Evolutionary conservation across 306 rosid genomes (phyloP), one percentile per base, ranked within the genome.

Genomic region (Prunus armeniaca): DNA sequence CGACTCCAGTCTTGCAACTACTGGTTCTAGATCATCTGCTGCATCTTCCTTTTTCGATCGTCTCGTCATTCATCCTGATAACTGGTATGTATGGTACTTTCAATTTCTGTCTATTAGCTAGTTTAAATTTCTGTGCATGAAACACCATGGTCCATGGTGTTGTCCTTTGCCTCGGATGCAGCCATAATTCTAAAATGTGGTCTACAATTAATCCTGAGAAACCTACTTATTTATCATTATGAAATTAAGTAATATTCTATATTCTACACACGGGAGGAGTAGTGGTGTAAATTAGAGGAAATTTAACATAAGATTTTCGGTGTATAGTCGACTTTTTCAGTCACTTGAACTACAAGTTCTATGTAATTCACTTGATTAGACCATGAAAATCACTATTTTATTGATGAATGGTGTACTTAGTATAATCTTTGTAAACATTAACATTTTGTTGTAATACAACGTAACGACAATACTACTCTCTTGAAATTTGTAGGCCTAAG

Each of bases 11-110:
- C 9, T 30, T 50, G 4, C 47, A 3, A 55, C 14, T 8, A 62
- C 22, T 34, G 66, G 13, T 50, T 41, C 50, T 47, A 62, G 65
- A 55, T 38, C 65, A 13, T n/a, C 65, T 2, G 10, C 65, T 1
- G 43, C 4, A 2, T 34, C 49, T 32, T 69, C 76, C 5, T 15
- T 27, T 72, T 18, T 77, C 10, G 75, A 50, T 28, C 75, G 77
- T 15, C 58, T 79, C 22, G 79, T 82, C n/a, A 76, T 85, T 67
- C 82, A 34, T 62, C 88, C 86, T 1, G 88, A 82, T 25, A 76
- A 72, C 74, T 61, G 86, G 86, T 84, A 71, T 43, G 52, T n/a
- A 1, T 0, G 9, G 61, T 56, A 56, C 25, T 12, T 56, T 56
- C 61, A 56, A 19, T 6, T 55, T 54, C 18, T 17, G 8, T 51